Evolutionary conservation across 306 rosid species (phyloP).

Genomic region (Oemleria cerasiformis): DNA sequence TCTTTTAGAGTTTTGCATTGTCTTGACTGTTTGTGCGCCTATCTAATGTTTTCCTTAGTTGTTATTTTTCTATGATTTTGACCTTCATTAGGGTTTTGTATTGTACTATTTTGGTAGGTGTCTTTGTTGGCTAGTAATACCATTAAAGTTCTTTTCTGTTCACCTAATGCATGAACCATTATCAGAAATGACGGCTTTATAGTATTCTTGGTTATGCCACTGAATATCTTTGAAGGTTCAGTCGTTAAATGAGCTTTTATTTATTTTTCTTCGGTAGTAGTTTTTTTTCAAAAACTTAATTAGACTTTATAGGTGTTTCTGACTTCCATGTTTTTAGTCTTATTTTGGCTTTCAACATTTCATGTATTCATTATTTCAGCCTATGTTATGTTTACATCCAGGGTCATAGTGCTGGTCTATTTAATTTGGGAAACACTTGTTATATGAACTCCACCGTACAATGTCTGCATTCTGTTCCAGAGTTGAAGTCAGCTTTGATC

Average conservation of each 20-base stretch:
- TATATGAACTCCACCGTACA: constrained; percentile 98
- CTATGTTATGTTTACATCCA: constrained; percentile 27
- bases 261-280: background rate
- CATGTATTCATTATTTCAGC: constrained; percentile 4
- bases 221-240: background rate
- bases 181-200: background rate
- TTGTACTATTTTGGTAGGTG: background rate
- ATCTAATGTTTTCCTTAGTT: background rate
- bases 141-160: background rate
- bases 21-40: background rate
- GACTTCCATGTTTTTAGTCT: background rate
- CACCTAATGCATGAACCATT: background rate
- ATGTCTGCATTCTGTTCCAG: constrained; percentile 98
- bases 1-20: background rate
- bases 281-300: background rate
- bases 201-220: background rate
- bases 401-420: constrained; percentile 95
- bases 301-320: background rate
- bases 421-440: constrained; percentile 95
- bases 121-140: background rate
- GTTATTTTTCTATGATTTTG: background rate
- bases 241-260: background rate
- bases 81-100: background rate
- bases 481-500: constrained; percentile 86
- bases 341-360: constrained; percentile 1